A percentile compares a stretch with the other conserved stretches of the same genome.
These are phyloP conservation scores for Diplodia sapinea DNA, from an alignment of 2,329 filamentous ascomycete species.

Conservation along the genomic window DNA sequence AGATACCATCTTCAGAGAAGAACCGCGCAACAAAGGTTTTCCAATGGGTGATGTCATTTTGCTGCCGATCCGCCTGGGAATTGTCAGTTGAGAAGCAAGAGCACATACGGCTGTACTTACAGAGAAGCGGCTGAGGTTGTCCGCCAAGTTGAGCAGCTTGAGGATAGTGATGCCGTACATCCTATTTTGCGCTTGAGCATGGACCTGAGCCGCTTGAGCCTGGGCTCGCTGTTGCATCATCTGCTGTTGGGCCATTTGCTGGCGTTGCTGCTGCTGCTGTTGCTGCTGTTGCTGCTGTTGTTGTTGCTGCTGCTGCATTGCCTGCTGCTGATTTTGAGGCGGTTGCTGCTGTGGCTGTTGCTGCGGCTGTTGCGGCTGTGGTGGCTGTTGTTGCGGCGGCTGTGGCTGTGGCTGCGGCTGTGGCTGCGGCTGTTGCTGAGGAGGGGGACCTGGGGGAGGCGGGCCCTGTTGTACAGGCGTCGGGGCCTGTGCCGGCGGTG, in stretches of 20 bases:
- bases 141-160: slow-evolving; percentile 61
- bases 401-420: slow-evolving; percentile 45
- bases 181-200: slow-evolving; percentile 37
- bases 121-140: slow-evolving; percentile 62
- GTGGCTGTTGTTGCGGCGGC: slow-evolving; percentile 47
- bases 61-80: slow-evolving; percentile 46
- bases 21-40: slow-evolving; percentile 77
- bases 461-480: slow-evolving; percentile 32
- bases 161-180: slow-evolving; percentile 56
- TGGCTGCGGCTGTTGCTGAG: slow-evolving; percentile 32
- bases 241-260: slow-evolving; percentile 34
- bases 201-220: slow-evolving; percentile 37
- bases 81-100: background rate
- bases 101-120: slow-evolving; percentile 50
- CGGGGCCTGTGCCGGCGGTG: slow-evolving; percentile 38
- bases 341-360: slow-evolving; percentile 38
- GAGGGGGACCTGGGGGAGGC: slow-evolving; percentile 28
- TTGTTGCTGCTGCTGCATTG: slow-evolving; percentile 36
- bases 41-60: slow-evolving; percentile 78
- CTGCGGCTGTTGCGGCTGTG: slow-evolving; percentile 32
- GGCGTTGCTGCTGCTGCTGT: slow-evolving; percentile 37
- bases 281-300: slow-evolving; percentile 37
- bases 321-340: slow-evolving; percentile 36
- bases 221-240: slow-evolving; percentile 35
- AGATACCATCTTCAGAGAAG: slow-evolving; percentile 77